Conservation (phyloP, 148 eudicot genomes). For the Nepenthes gracilis region DNA sequence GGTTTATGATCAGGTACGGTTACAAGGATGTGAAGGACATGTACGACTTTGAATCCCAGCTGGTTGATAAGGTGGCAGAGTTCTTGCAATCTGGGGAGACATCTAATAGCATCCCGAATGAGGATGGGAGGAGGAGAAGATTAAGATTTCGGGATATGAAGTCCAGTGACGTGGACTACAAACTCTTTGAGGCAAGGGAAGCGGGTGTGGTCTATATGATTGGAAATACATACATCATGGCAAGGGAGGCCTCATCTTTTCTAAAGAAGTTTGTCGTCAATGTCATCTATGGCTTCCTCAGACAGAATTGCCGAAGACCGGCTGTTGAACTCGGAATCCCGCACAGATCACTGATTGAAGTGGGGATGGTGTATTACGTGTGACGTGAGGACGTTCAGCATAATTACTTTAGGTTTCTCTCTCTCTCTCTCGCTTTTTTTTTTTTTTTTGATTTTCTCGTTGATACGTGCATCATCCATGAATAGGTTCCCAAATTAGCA, state of each 20-base stretch:
- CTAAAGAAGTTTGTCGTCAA: conserved; percentile 43
- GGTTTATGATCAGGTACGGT: conserved; percentile 47
- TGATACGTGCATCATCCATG: too few species aligned
- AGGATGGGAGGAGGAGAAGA: conserved; percentile 9
- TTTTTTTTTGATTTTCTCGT: too few species aligned
- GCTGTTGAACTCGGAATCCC: conserved; percentile 52
- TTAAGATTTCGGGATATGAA: conserved; percentile 35
- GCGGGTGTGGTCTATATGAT: conserved; percentile 44
- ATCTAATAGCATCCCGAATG: too few species aligned
- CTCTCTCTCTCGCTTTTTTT: too few species aligned
- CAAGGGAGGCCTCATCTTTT: conserved; percentile 41
- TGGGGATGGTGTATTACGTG: conserved; percentile 66
- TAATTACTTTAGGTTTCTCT: too few species aligned
- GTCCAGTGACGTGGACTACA: conserved; percentile 17
- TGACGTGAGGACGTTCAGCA: conserved; percentile 1
- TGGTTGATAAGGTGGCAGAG: too few species aligned
- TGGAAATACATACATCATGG: conserved; percentile 47
- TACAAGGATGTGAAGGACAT: conserved; percentile 44
- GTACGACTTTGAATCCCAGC: too few species aligned
- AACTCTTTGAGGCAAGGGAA: conserved; percentile 41
- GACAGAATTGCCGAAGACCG: conserved; percentile 52
- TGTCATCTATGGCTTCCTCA: conserved; percentile 36
- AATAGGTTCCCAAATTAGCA: too few species aligned
- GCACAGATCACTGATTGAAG: conserved; percentile 48
- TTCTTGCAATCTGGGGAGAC: too few species aligned